Percentiles rank a stretch among this genome's conserved stretches.
Evolutionary conservation across 805 yeast genomes (phyloP).

Genomic region (Wickerhamiella sergipiensis): DNA sequence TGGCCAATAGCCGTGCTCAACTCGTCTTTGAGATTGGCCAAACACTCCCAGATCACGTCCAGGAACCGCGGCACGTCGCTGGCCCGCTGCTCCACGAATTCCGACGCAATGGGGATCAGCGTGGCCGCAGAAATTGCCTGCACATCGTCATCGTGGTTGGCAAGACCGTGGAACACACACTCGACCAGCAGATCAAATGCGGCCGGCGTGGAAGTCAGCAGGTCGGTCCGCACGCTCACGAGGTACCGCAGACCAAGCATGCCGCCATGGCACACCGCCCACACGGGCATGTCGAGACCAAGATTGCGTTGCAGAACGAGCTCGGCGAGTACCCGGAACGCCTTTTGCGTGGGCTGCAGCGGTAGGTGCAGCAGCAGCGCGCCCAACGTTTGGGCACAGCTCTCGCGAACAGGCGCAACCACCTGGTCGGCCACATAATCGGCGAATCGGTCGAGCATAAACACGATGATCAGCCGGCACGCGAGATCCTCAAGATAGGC

Average conservation of each 20-base stretch:
- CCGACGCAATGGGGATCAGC: slow-evolving; percentile 75
- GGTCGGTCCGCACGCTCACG: slow-evolving; percentile 75
- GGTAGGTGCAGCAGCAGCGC: slow-evolving; percentile 70
- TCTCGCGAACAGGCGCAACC: slow-evolving; percentile 95
- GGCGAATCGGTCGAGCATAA: slow-evolving; percentile 89
- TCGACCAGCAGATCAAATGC: slow-evolving; percentile 58
- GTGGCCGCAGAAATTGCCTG: slow-evolving; percentile 96
- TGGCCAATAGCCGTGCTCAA: slow-evolving; percentile 90
- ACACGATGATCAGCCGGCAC: slow-evolving; percentile 68
- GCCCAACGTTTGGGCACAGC: slow-evolving; percentile 88
- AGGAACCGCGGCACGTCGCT: slow-evolving; percentile 31
- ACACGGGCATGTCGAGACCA: slow-evolving; percentile 41
- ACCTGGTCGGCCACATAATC: slow-evolving; percentile 96
- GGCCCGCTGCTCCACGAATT: slow-evolving; percentile 57
- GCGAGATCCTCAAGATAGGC: slow-evolving; percentile 76
- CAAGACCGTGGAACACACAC: slow-evolving; percentile 76
- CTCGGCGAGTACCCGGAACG: slow-evolving; percentile 51
- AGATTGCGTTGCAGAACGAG: slow-evolving; percentile 49
- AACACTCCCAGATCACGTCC: slow-evolving; percentile 79
- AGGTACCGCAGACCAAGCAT: slow-evolving; percentile 84
- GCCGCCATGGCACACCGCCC: slow-evolving; percentile 99
- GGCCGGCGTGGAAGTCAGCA: slow-evolving; percentile 44
- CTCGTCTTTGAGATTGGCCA: slow-evolving; percentile 78
- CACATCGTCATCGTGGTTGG: slow-evolving; percentile 78
- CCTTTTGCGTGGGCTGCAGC: slow-evolving; percentile 40